phyloP scores from a whole-genome alignment of 345 rosid species.

The Acer yangbiense region DNA sequence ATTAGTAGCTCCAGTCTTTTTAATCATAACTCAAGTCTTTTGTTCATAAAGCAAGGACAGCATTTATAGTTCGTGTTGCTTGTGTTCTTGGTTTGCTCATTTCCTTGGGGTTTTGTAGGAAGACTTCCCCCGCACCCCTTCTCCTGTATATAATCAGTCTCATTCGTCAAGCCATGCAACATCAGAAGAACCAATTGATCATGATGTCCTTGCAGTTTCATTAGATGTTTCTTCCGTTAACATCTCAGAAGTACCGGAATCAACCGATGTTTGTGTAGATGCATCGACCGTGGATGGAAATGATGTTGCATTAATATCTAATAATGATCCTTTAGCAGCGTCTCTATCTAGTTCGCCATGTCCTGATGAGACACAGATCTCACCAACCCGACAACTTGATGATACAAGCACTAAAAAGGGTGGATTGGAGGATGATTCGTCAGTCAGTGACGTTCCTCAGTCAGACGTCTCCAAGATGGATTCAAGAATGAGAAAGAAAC shows the following conservation, averaged over 20 bases:
- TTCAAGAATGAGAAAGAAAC: slow-evolving; percentile 45
- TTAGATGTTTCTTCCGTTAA: slow-evolving; percentile 52
- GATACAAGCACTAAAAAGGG: slow-evolving; percentile 35
- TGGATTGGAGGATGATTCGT: slow-evolving; percentile 41
- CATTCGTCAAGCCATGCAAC: slow-evolving; percentile 61
- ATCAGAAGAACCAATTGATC: slow-evolving; percentile 54
- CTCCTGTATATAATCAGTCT: slow-evolving; percentile 76
- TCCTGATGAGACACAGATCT: slow-evolving; percentile 32
- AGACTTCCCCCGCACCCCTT: slow-evolving; percentile 72
- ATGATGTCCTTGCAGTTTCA: slow-evolving; percentile 46
- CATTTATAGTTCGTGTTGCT: neutral
- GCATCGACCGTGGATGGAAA: slow-evolving; percentile 37
- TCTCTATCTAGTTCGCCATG: slow-evolving; percentile 38
- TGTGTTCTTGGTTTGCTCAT: slow-evolving; percentile 14
- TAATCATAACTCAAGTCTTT: neutral
- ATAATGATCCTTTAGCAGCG: slow-evolving; percentile 38
- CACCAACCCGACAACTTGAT: slow-evolving; percentile 38
- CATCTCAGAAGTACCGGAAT: slow-evolving; percentile 49
- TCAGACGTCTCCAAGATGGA: slow-evolving; percentile 42
- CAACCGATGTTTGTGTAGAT: slow-evolving; percentile 45
- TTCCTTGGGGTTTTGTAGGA: slow-evolving; percentile 47
- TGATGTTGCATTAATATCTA: slow-evolving; percentile 46
- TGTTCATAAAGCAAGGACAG: neutral
- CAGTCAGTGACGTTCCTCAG: slow-evolving; percentile 37
- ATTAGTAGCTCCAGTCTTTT: neutral